phyloP scores from a whole-genome alignment of 1,284 basidiomycete species.

The Takashimella koratensis region DNA sequence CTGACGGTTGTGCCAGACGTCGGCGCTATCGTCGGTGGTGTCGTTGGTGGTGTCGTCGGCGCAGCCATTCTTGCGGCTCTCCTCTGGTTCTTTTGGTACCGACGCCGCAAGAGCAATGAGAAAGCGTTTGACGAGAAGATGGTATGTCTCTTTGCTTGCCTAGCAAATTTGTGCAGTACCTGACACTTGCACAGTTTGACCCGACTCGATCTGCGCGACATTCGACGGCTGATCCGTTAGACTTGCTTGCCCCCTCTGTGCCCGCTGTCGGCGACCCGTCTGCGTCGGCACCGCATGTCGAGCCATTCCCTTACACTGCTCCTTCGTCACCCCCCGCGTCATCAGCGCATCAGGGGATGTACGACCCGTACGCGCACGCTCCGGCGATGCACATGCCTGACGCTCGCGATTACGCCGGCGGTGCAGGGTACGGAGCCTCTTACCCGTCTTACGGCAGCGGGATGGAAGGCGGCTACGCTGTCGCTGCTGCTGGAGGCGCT shows the following conservation, averaged over 20 bases:
- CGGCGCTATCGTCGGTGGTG: constrained; percentile 49
- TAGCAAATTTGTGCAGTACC: too few species aligned
- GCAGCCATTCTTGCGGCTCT: constrained; percentile 33
- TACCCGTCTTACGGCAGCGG: constrained; percentile 14
- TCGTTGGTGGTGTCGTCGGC: constrained; percentile 47
- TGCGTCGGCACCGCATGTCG: constrained; percentile 23
- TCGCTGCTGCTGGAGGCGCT: constrained; percentile 19
- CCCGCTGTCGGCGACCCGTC: constrained; percentile 23
- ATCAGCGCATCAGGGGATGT: constrained; percentile 2
- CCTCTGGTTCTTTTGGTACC: constrained; percentile 39
- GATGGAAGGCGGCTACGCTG: constrained; percentile 29
- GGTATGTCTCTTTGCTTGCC: constrained; percentile 21
- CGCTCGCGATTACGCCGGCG: constrained; percentile 33
- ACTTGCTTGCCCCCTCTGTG: constrained; percentile 31
- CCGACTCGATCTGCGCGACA: constrained; percentile 37
- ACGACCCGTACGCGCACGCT: constrained; percentile 26
- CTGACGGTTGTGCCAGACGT: constrained; percentile 36
- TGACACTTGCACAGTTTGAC: constrained; percentile 38
- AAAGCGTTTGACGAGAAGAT: constrained; percentile 49
- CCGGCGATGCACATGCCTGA: constrained; percentile 42
- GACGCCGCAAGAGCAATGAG: constrained; percentile 21
- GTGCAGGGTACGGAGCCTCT: constrained; percentile 10
- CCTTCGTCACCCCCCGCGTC: background rate
- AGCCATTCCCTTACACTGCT: constrained; percentile 26
- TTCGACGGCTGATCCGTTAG: constrained; percentile 41